phyloP scores from a whole-genome alignment of 164 flowering plant genomes.

The Dillenia turbinata region DNA sequence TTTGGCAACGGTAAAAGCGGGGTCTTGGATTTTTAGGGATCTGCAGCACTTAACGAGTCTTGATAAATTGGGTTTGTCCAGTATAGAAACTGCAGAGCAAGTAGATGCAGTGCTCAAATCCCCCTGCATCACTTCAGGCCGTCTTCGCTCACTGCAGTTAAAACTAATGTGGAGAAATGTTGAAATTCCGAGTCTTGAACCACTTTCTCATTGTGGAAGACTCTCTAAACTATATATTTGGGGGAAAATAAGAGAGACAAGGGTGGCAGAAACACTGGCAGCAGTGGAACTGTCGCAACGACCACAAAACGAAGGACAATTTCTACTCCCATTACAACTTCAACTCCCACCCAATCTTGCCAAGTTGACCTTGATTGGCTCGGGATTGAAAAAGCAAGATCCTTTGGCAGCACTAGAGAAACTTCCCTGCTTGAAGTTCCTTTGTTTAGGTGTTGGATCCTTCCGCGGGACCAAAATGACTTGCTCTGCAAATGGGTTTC shows the following conservation, averaged over 20 bases:
- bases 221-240: slow-evolving; percentile 8
- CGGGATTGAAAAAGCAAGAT: slow-evolving; percentile 1
- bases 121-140: neutral
- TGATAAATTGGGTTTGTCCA: neutral
- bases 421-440: slow-evolving; percentile 12
- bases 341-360: slow-evolving; percentile 17
- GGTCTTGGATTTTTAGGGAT: slow-evolving; percentile 2
- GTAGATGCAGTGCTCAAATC: neutral
- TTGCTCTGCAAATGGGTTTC: slow-evolving; percentile 25
- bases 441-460: neutral
- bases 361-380: slow-evolving; percentile 4
- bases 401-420: slow-evolving; percentile 17
- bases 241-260: slow-evolving; percentile 13
- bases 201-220: neutral
- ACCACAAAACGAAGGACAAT: no score
- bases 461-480: slow-evolving; percentile 14
- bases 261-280: no score
- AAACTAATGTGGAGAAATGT: no score
- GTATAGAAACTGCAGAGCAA: neutral
- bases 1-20: neutral
- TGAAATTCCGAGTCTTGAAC: neutral
- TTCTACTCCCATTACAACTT: neutral
- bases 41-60: slow-evolving; percentile 8
- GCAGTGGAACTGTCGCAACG: no score
- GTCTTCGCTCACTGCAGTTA: neutral